Percentiles rank a stretch among this genome's conserved stretches.
Conservation (phyloP, 805 yeast species). For the Starmerella bacillaris region DNA sequence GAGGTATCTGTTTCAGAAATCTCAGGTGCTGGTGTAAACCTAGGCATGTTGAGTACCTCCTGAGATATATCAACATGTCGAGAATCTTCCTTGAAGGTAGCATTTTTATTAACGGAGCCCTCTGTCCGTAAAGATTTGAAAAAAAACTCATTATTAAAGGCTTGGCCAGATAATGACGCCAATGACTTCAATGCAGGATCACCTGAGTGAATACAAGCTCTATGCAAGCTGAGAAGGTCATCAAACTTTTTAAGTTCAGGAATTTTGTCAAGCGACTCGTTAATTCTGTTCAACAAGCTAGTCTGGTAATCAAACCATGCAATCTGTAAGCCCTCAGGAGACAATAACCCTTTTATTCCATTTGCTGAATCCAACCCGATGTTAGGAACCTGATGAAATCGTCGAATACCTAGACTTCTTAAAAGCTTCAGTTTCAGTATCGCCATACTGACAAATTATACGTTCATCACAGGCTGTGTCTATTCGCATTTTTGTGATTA, state of each 20-base stretch:
- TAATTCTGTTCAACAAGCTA: slow-evolving; percentile 23
- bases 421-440: too few relatives aligned
- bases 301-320: slow-evolving; percentile 76
- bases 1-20: slow-evolving; percentile 5
- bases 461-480: too few relatives aligned
- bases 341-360: slow-evolving; percentile 51
- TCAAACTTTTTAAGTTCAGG: slow-evolving; percentile 7
- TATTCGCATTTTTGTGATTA: too few relatives aligned
- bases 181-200: slow-evolving; percentile 26
- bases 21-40: too few relatives aligned
- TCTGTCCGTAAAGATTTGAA: slow-evolving; percentile 23
- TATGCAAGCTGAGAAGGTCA: slow-evolving; percentile 6
- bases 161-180: slow-evolving; percentile 65
- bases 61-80: slow-evolving; percentile 16
- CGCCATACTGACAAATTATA: too few relatives aligned
- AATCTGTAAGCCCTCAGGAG: slow-evolving; percentile 44
- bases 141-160: slow-evolving; percentile 74
- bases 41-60: slow-evolving; percentile 15
- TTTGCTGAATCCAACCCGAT: slow-evolving; percentile 21
- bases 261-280: slow-evolving; percentile 12
- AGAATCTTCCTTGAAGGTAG: slow-evolving; percentile 11
- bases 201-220: slow-evolving; percentile 8
- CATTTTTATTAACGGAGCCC: slow-evolving; percentile 18
- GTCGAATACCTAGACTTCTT: neutral
- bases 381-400: slow-evolving; percentile 19